phyloP scores from a whole-genome alignment of 768 basidiomycete genomes.

The Megacollybia marginata region DNA sequence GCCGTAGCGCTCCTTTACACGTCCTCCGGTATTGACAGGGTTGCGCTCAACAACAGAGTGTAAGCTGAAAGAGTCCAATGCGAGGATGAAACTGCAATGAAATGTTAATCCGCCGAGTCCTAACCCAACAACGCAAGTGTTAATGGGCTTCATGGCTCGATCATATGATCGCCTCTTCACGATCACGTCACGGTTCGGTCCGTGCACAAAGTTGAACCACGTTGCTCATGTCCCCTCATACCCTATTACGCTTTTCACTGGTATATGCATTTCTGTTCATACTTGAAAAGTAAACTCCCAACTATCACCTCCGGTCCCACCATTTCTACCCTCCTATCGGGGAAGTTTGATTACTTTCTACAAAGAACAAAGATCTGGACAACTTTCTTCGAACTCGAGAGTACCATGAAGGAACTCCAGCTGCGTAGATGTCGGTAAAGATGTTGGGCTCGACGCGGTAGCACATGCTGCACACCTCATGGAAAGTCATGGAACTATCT shows the following conservation, averaged over 20 bases:
- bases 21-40: slow-evolving; percentile 48
- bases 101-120: slow-evolving; percentile 75
- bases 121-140: slow-evolving; percentile 67
- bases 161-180: neutral
- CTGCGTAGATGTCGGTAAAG: slow-evolving; percentile 66
- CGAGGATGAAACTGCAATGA: slow-evolving; percentile 73
- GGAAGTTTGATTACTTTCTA: slow-evolving; percentile 85
- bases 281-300: slow-evolving; percentile 39
- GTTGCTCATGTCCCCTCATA: slow-evolving; percentile 14
- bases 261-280: slow-evolving; percentile 17
- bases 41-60: slow-evolving; percentile 72
- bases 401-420: slow-evolving; percentile 87
- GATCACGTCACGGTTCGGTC: neutral
- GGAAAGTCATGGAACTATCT: neutral
- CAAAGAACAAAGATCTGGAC: slow-evolving; percentile 84
- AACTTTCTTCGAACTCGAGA: slow-evolving; percentile 58
- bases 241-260: neutral
- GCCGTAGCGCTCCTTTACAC: slow-evolving; percentile 60
- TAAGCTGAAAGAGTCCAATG: slow-evolving; percentile 61
- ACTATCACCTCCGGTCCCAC: slow-evolving; percentile 54
- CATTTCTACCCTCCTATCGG: slow-evolving; percentile 67
- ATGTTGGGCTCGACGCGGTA: slow-evolving; percentile 66
- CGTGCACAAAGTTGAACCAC: neutral
- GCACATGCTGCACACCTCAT: no score
- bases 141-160: slow-evolving; percentile 33